These are phyloP conservation scores for Alternaria dauci DNA, from an alignment of 2,329 filamentous ascomycete genomes.

Conservation along the genomic window DNA sequence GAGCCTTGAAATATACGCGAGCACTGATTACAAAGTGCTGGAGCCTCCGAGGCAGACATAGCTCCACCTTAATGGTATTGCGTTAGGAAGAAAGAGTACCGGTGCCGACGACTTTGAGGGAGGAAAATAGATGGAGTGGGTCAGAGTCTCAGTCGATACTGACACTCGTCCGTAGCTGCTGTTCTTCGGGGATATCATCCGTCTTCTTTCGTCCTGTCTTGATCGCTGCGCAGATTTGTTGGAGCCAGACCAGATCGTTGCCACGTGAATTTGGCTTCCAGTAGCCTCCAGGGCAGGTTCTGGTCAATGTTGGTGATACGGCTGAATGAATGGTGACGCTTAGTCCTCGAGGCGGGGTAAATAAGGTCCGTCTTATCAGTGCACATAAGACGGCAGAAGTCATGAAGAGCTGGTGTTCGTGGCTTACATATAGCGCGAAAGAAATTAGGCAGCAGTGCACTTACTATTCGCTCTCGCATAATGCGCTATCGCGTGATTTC, in stretches of 20 bases:
- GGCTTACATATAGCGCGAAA: not conserved
- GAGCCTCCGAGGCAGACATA: not conserved
- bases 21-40: not conserved
- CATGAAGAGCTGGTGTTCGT: not conserved
- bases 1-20: not conserved
- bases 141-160: fast-evolving
- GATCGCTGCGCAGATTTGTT: too few species aligned
- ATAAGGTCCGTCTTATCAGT: not conserved
- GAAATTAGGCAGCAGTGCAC: not conserved
- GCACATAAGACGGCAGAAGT: not conserved
- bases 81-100: too few species aligned
- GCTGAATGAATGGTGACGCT: too few species aligned
- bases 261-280: too few species aligned
- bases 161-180: too few species aligned
- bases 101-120: not conserved
- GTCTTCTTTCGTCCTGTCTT: too few species aligned
- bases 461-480: not conserved
- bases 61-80: not conserved
- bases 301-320: too few species aligned
- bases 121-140: fast-evolving
- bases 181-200: too few species aligned
- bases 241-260: too few species aligned
- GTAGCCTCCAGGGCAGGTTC: too few species aligned
- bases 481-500: not conserved
- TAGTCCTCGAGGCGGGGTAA: not conserved